A percentile compares a stretch with the other conserved stretches of the same genome.
These are phyloP conservation scores for Candida nitratophila DNA, from an alignment of 805 yeast genomes.

Conservation along the genomic window DNA sequence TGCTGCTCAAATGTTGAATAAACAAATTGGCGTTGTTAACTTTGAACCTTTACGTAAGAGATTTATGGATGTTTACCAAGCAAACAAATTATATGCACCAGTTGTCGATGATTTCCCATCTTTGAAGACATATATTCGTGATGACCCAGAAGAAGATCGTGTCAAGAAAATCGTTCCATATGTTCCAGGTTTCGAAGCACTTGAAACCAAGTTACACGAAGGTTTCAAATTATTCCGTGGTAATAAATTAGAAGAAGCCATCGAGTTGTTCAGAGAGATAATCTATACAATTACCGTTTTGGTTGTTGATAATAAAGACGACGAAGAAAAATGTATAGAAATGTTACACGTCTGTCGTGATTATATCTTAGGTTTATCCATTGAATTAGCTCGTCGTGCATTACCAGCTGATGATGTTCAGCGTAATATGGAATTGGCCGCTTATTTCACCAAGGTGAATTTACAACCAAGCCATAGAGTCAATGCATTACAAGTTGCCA, in stretches of 20 bases:
- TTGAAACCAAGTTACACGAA: slow-evolving; percentile 54
- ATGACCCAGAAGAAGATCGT: slow-evolving; percentile 52
- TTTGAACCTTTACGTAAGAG: slow-evolving; percentile 84
- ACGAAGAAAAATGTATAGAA: slow-evolving; percentile 68
- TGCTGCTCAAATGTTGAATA: slow-evolving; percentile 86
- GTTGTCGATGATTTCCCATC: slow-evolving; percentile 72
- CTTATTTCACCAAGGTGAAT: slow-evolving; percentile 84
- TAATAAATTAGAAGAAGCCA: slow-evolving; percentile 78
- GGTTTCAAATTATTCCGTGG: slow-evolving; percentile 82
- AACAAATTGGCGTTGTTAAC: slow-evolving; percentile 80
- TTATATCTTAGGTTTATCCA: slow-evolving; percentile 85
- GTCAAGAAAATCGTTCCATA: slow-evolving; percentile 49
- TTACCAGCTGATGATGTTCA: slow-evolving; percentile 64
- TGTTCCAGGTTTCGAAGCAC: slow-evolving; percentile 64
- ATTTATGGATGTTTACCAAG: slow-evolving; percentile 77
- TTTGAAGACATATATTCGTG: slow-evolving; percentile 59
- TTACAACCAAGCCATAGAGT: slow-evolving; percentile 78
- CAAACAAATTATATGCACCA: slow-evolving; percentile 69
- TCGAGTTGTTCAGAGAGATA: slow-evolving; percentile 68
- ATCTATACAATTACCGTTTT: slow-evolving; percentile 68
- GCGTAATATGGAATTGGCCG: slow-evolving; percentile 90
- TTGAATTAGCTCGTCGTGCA: slow-evolving; percentile 83
- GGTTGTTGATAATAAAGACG: slow-evolving; percentile 66
- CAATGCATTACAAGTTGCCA: slow-evolving; percentile 90
- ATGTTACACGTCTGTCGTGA: slow-evolving; percentile 73